These are phyloP conservation scores for Ophiostoma himal-ulmi DNA, from an alignment of 2,329 filamentous ascomycete genomes.

Conservation along the genomic window DNA sequence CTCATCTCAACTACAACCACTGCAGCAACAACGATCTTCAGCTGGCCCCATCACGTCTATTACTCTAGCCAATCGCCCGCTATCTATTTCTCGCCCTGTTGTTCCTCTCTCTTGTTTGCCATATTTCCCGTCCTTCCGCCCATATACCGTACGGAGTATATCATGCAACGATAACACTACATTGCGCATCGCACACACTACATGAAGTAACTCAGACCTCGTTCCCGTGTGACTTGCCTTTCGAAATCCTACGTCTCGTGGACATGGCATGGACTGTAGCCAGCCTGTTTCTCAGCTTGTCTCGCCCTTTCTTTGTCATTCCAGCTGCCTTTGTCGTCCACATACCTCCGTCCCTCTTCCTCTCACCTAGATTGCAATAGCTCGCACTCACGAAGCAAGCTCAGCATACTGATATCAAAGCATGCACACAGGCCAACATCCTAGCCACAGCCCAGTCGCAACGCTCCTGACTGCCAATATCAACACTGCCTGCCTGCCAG, in stretches of 20 bases:
- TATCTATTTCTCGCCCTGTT: constrained; percentile 18
- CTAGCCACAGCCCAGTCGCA: not conserved
- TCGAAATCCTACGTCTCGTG: not conserved
- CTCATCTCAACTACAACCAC: not conserved
- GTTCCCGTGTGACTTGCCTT: not conserved
- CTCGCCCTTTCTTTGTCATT: constrained; percentile 1
- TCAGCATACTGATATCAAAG: not conserved
- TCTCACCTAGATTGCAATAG: not conserved
- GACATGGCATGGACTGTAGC: not conserved
- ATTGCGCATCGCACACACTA: not conserved
- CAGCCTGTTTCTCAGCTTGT: not conserved
- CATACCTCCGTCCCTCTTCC: not conserved
- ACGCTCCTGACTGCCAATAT: not conserved
- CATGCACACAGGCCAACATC: not conserved
- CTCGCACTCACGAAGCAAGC: not conserved
- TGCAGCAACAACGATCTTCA: constrained; percentile 16
- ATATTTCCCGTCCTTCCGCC: constrained; percentile 3
- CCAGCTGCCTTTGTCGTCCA: not conserved
- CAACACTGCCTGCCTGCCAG: not conserved
- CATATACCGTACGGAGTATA: not conserved
- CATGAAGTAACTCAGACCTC: not conserved
- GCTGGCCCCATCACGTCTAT: constrained; percentile 15
- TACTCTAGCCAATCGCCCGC: constrained; percentile 18
- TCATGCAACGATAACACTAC: not conserved
- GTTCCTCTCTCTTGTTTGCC: not conserved